phyloP scores from a whole-genome alignment of 257 asterid species.

The Fraxinus cuspidata region DNA sequence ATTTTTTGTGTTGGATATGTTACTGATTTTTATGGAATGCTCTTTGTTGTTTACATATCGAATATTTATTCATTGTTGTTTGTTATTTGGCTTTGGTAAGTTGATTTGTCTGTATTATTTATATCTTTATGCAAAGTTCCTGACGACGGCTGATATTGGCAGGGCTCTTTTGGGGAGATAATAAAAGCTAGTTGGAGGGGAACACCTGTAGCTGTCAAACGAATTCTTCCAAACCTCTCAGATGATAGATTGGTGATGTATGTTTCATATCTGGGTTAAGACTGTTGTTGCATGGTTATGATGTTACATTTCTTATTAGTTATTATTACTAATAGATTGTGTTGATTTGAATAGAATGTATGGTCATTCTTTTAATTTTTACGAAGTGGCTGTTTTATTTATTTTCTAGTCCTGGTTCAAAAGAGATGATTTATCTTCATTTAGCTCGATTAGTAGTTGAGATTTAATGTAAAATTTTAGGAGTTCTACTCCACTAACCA shows the following conservation, averaged over 20 bases:
- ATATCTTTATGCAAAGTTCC: slow-evolving; percentile 24
- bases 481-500: background rate
- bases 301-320: slow-evolving; percentile 11
- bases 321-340: background rate
- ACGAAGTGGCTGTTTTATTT: background rate
- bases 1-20: background rate
- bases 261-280: slow-evolving; percentile 28
- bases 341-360: slow-evolving; percentile 8
- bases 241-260: slow-evolving; percentile 96
- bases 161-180: slow-evolving; percentile 99
- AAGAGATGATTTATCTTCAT: background rate
- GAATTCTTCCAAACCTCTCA: slow-evolving; percentile 95
- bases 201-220: slow-evolving; percentile 95
- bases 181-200: slow-evolving; percentile 93
- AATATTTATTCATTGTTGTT: background rate
- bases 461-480: slow-evolving; percentile 9
- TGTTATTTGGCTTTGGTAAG: slow-evolving; percentile 7
- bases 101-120: slow-evolving; percentile 8
- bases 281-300: slow-evolving; percentile 8
- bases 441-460: slow-evolving; percentile 3
- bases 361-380: background rate
- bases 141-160: slow-evolving; percentile 40
- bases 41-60: background rate
- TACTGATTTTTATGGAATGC: background rate
- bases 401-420: slow-evolving; percentile 6